phyloP scores from a whole-genome alignment of 352 stramenopile species.

The Phytophthora uliginosa region DNA sequence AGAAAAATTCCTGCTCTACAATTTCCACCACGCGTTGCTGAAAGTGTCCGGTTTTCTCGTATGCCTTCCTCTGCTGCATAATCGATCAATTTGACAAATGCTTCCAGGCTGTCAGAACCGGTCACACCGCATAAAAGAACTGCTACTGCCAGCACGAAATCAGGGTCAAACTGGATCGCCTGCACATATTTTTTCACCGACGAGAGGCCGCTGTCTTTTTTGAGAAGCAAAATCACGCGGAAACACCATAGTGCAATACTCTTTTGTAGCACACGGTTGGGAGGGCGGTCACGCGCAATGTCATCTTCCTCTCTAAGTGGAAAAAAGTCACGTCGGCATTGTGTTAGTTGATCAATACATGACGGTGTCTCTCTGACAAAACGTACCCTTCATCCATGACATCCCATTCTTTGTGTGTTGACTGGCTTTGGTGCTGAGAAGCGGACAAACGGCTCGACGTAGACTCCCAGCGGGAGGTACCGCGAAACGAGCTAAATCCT shows the following conservation, averaged over 20 bases:
- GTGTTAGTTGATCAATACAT: constrained; percentile 1
- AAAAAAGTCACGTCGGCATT: constrained; percentile 6
- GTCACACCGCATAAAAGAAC: constrained; percentile 70
- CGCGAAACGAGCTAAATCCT: constrained; percentile 27
- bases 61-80: constrained; percentile 57
- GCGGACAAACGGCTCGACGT: constrained; percentile 7
- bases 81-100: constrained; percentile 67
- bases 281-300: constrained; percentile 33
- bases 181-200: constrained; percentile 55
- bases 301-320: constrained; percentile 33
- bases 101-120: constrained; percentile 65
- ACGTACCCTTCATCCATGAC: constrained; percentile 55
- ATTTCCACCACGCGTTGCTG: constrained; percentile 32
- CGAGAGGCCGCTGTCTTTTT: constrained; percentile 80
- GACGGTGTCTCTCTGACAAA: neutral
- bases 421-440: constrained; percentile 20
- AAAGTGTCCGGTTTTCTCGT: constrained; percentile 26
- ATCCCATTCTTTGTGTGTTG: constrained; percentile 40
- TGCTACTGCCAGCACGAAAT: constrained; percentile 74
- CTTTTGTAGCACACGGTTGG: constrained; percentile 39
- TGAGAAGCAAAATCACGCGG: constrained; percentile 77
- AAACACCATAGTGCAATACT: constrained; percentile 78
- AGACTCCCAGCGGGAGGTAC: constrained; percentile 34
- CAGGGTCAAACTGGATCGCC: constrained; percentile 62
- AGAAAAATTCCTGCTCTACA: constrained; percentile 57